Percentiles rank a stretch among this genome's conserved stretches.
phyloP scores from a whole-genome alignment of 192 early-diverging fungal species.

The Kickxella alabastrina region DNA sequence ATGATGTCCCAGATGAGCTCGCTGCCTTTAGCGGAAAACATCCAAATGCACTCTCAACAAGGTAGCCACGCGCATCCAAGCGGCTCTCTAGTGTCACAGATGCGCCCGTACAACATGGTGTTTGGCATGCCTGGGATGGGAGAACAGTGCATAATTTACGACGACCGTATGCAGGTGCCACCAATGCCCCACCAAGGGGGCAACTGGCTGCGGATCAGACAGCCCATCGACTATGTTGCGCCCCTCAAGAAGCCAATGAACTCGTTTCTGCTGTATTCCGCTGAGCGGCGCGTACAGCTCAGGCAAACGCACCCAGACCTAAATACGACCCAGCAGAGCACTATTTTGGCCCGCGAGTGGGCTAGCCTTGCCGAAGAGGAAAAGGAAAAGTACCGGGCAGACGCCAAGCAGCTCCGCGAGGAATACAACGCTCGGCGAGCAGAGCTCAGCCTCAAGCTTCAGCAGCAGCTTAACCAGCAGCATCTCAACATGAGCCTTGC shows the following conservation, averaged over 20 bases:
- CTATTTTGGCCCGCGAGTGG: slow-evolving; percentile 66
- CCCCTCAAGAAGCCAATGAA: slow-evolving; percentile 65
- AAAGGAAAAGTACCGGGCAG: slow-evolving; percentile 56
- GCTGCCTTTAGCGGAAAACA: neutral
- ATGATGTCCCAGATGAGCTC: slow-evolving; percentile 8
- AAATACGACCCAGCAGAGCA: slow-evolving; percentile 63
- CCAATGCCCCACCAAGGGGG: slow-evolving; percentile 23
- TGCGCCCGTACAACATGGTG: slow-evolving; percentile 45
- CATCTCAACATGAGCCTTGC: slow-evolving; percentile 37
- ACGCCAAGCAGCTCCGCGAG: slow-evolving; percentile 59
- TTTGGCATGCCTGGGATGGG: slow-evolving; percentile 35
- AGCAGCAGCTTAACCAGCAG: slow-evolving; percentile 54
- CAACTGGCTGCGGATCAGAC: slow-evolving; percentile 42
- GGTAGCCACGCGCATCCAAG: slow-evolving; percentile 1
- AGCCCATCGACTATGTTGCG: slow-evolving; percentile 50
- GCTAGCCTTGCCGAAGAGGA: slow-evolving; percentile 52
- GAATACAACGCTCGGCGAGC: slow-evolving; percentile 56
- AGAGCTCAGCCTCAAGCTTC: slow-evolving; percentile 55
- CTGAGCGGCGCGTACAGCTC: slow-evolving; percentile 63
- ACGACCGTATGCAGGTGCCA: slow-evolving; percentile 38
- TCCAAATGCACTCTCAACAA: slow-evolving; percentile 8
- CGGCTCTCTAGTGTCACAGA: slow-evolving; percentile 15
- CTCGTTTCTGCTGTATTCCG: slow-evolving; percentile 64
- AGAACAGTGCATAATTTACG: slow-evolving; percentile 37
- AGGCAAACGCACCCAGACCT: slow-evolving; percentile 56